These are phyloP conservation scores for Picea sitchensis DNA, from an alignment of 75 land plant genomes.

Conservation along the genomic window DNA sequence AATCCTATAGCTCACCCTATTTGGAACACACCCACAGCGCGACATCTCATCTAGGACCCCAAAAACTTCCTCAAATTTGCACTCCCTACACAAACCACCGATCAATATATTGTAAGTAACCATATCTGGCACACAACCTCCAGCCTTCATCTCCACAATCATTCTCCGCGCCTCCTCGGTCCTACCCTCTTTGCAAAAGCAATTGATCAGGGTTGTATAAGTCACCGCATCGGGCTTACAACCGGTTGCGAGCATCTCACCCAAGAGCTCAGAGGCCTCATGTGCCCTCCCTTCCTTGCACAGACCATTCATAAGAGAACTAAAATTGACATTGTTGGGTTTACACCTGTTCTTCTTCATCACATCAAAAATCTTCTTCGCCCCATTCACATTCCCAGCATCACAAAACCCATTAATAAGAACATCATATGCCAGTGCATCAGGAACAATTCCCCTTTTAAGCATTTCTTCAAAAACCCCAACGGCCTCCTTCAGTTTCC, in stretches of 20 bases:
- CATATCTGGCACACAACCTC: slow-evolving; percentile 34
- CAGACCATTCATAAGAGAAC: slow-evolving; percentile 50
- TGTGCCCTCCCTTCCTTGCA: slow-evolving; percentile 49
- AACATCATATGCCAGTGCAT: slow-evolving; percentile 51
- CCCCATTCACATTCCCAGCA: slow-evolving; percentile 42
- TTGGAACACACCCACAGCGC: slow-evolving; percentile 36
- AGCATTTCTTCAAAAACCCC: slow-evolving; percentile 69
- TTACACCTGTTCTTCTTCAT: slow-evolving; percentile 62
- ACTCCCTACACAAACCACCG: slow-evolving; percentile 51
- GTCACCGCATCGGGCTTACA: slow-evolving; percentile 37
- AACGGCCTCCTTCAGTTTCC: slow-evolving; percentile 48
- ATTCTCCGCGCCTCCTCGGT: slow-evolving; percentile 38
- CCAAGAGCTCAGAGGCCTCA: slow-evolving; percentile 47
- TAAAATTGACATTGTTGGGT: slow-evolving; percentile 59
- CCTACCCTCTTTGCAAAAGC: slow-evolving; percentile 35
- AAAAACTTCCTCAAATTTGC: slow-evolving; percentile 51
- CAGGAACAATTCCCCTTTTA: slow-evolving; percentile 47
- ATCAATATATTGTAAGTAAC: slow-evolving; percentile 55
- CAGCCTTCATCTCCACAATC: slow-evolving; percentile 50
- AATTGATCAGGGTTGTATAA: slow-evolving; percentile 49
- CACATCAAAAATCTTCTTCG: slow-evolving; percentile 47
- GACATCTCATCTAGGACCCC: slow-evolving; percentile 51
- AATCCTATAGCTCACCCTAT: slow-evolving; percentile 65
- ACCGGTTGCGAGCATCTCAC: slow-evolving; percentile 47
- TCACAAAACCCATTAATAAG: slow-evolving; percentile 59